Evolutionary conservation across 2,329 filamentous ascomycete species (phyloP), one percentile per base, ranked within the genome.

Genomic region (Metarhizium brunneum): DNA sequence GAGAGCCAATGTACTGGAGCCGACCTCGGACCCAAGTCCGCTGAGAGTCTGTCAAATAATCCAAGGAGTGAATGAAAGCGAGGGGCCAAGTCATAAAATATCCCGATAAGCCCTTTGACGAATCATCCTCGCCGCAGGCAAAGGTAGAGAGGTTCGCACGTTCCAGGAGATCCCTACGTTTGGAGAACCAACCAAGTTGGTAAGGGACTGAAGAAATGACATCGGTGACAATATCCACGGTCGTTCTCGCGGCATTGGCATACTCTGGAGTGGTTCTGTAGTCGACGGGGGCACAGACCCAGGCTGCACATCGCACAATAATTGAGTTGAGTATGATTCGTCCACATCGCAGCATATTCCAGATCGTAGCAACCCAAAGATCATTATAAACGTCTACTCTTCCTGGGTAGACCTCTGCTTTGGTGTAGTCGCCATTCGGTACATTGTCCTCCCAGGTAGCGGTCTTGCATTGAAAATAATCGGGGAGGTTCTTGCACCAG

Each of bases 181-280:
- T 75, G 14, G 76, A 68, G 55, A 80, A 79, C 80, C 81, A 84
- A 45, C 82, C 82, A 2, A 86, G 72, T 63, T 82, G 76, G 60
- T 79, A 85, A 0, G 83, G 83, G n/a, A 84, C 76, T 2, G 77
- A 80, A 1, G 82, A 80, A 54, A 85, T 75, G 42, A 85, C 78
- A 60, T 85, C 82, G 3, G 76, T 74, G 59, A 85, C 81, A 54
- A 73, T 74, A 49, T 81, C 77, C 43, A 73, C 72, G 53, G 76
- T 82, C 2, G 73, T 73, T 42, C 77, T 69, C 16, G 77, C 74
- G 4, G 79, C 78, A 0, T 76, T 76, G 11, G 80, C 80, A 60
- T 85, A 85, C 65, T 85, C 80, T 18, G 80, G 76, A 6, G 82
- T 85, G 1, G 81, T 84, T 47, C 82, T 73, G 63, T 84, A 85